Conservation (phyloP, 306 rosid species). For the Bauhinia variegata region DNA sequence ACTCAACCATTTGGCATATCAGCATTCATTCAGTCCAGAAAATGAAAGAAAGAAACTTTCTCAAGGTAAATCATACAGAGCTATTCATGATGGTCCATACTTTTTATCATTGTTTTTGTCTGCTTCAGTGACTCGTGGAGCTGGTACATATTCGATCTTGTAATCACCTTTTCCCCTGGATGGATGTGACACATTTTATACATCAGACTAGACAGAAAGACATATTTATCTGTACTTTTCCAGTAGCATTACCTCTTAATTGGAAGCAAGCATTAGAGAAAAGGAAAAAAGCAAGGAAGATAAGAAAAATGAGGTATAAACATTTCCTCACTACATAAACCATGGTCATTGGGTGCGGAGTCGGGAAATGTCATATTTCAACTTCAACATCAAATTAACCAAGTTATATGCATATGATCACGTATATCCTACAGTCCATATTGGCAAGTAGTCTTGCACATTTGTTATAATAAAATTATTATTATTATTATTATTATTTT, state of each 20-base stretch:
- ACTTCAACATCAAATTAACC: neutral
- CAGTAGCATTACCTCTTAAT: neutral
- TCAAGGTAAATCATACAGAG: conserved; percentile 18
- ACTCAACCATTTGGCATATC: conserved; percentile 6
- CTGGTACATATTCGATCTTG: conserved; percentile 88
- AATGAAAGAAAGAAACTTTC: conserved; percentile 22
- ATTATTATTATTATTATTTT: too few species aligned
- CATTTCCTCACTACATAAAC: conserved; percentile 6
- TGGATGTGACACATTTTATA: conserved; percentile 35
- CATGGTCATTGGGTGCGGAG: neutral
- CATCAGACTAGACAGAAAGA: conserved; percentile 23
- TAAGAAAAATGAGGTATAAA: conserved; percentile 1
- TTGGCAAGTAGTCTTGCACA: neutral
- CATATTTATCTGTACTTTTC: neutral
- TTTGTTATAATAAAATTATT: neutral
- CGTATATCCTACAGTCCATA: neutral
- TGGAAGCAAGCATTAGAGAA: conserved; percentile 5
- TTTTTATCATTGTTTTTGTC: conserved; percentile 80
- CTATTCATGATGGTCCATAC: conserved; percentile 49
- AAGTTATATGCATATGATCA: neutral
- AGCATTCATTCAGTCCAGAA: conserved; percentile 12
- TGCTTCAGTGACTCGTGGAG: conserved; percentile 90
- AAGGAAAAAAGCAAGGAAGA: neutral
- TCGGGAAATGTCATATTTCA: conserved; percentile 8
- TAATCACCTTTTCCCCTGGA: conserved; percentile 80